A percentile compares a stretch with the other conserved stretches of the same genome.
These are phyloP conservation scores for Trametes sp. DNA, from an alignment of 1,284 basidiomycete species.

Conservation along the genomic window DNA sequence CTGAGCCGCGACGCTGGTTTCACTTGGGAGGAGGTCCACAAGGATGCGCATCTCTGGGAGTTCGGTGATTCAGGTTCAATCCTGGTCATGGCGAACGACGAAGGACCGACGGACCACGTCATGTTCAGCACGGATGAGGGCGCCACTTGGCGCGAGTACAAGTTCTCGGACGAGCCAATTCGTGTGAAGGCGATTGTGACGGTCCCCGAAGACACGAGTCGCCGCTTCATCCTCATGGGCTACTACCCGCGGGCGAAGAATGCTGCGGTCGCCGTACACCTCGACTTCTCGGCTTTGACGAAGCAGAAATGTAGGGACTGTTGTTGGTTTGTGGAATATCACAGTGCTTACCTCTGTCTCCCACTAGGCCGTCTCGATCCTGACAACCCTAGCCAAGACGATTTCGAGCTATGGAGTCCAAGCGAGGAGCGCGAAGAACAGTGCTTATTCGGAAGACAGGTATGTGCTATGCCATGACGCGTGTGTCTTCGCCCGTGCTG, in stretches of 20 bases:
- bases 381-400: conserved; percentile 81
- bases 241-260: conserved; percentile 57
- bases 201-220: conserved; percentile 89
- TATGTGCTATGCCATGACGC: conserved; percentile 40
- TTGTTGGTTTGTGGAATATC: conserved; percentile 6
- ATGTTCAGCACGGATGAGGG: conserved; percentile 93
- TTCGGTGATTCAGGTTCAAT: conserved; percentile 97
- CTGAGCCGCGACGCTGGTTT: conserved; percentile 96
- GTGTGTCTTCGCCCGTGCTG: background rate
- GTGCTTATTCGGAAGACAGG: conserved; percentile 89
- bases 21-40: conserved; percentile 98
- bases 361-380: conserved; percentile 69
- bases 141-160: conserved; percentile 86
- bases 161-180: conserved; percentile 80
- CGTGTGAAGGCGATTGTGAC: conserved; percentile 85
- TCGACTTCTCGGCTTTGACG: conserved; percentile 90
- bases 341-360: conserved; percentile 21
- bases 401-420: conserved; percentile 96
- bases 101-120: conserved; percentile 90
- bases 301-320: conserved; percentile 69
- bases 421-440: conserved; percentile 80
- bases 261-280: conserved; percentile 76
- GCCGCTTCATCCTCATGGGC: conserved; percentile 91
- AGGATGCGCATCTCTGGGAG: conserved; percentile 98
- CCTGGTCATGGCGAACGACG: conserved; percentile 94